Evolutionary conservation across 306 rosid species (phyloP), one percentile per base, ranked within the genome.

Genomic region (Cucumis melo): DNA sequence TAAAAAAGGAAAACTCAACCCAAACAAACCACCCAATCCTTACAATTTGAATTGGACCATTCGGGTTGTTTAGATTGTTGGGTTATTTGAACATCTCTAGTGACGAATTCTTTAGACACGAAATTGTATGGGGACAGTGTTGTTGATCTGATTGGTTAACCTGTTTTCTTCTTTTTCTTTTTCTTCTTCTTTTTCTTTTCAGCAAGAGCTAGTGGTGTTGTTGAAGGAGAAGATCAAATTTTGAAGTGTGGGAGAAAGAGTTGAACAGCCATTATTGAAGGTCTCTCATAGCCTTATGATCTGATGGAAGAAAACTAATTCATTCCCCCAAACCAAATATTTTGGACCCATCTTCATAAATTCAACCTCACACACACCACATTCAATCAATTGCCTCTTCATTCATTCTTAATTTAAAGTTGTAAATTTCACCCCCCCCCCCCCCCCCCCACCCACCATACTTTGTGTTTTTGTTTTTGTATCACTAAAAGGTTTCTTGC

Each of bases 191-290:
- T n/a, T n/a, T n/a, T n/a, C 29, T 27, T 27, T 84, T 77, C 92
- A 93, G 98, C 96, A 93, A 88, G 91, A 88, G 84, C 67, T 87
- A 81, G 96, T 93, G 77, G 13, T 86, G n/a, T 86, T 85, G 89
- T 65, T 90, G 88, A 90, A 91, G 87, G 79, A 77, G 7, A 93
- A 87, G 77, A 72, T 88, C 88, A 93, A 86, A 84, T 93, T 93
- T 81, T 93, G 87, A 89, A 12, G 9, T 24, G 60, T 50, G 50
- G 71, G 75, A 63, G 78, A 51, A 39, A 2, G 51, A 73, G 7
- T 27, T 10, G 58, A 70, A 17, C 56, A 24, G 58, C 58, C 58
- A 71, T 71, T 71, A 48, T 50, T 72, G 76, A 72, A 72, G 36
- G 61, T 17, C 50, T 32, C 73, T 16, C 24, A 36, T 2, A n/a